Base-by-base conservation (phyloP, 371 early-diverging fungal species). In the Mucor lusitanicus region DNA sequence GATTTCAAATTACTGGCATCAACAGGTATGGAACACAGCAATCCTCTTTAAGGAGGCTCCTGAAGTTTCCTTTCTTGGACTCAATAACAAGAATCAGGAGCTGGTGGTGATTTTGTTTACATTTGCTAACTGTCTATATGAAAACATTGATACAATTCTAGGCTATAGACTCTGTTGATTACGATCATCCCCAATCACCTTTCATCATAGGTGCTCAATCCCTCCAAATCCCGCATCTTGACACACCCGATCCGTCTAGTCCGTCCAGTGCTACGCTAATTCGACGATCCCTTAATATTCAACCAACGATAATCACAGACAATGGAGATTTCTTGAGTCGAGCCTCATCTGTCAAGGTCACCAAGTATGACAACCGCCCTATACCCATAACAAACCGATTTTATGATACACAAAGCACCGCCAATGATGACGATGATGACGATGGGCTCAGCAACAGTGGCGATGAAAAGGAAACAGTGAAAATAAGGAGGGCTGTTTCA, bases 291-390 rank as follows among this genome's bases (percentile, higher is more conserved):
- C 71, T 80, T 9, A 71, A 72, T 67, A 58, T 80, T 21, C 58
- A 58, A 48, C 54, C 67, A 25, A 61, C 66, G 25, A 30, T 55
- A 17, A 17, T 21, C 19, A 27, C 28, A 19, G 19, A 33, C 37
- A 37, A n/a, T 11, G 15, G 19, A 12, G 44, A 30, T 13, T 46
- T 19, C 33, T 39, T 63, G 13, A 71, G 56, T 44, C 67, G 80
- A 35, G 68, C 80, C 9, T 72, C 80, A 8, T 80, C 80, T 23
- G 75, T 80, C 59, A 72, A 71, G 63, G 61, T 80, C 3, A 68
- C 71, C 1, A 80, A 80, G 69, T 77, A 77, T 46, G 79, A 79
- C 25, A 15, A 68, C 19, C 39, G 40, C 3, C 46, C 46, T 58
- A 64, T 55, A 56, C 56, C 57, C 57, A 7, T 17, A 2, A 64